These are phyloP conservation scores for Colletotrichum somersetense DNA, from an alignment of 2,329 filamentous ascomycete genomes.

Conservation along the genomic window DNA sequence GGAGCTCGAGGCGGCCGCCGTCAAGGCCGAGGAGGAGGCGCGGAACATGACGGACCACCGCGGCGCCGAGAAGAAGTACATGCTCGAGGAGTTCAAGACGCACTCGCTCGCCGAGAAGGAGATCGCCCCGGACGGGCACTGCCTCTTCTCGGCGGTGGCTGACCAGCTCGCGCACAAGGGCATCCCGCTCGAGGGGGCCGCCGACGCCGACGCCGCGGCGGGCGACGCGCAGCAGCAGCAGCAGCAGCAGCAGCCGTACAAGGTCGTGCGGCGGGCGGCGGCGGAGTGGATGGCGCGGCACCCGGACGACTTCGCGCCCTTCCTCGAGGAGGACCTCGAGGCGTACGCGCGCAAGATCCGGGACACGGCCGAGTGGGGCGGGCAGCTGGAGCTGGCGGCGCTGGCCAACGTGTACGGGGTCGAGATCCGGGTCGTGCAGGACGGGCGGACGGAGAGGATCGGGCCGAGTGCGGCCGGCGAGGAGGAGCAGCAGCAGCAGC, in stretches of 20 bases:
- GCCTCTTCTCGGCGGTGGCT: constrained; percentile 91
- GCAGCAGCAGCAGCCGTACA: constrained; percentile 63
- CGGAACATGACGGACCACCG: constrained; percentile 79
- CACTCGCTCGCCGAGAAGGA: constrained; percentile 79
- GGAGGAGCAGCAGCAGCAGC: background rate
- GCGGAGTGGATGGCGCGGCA: constrained; percentile 82
- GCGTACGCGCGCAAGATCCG: constrained; percentile 81
- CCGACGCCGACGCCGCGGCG: constrained; percentile 3
- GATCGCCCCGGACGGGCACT: constrained; percentile 93
- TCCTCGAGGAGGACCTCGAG: constrained; percentile 84
- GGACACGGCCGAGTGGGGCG: constrained; percentile 95
- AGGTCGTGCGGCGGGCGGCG: constrained; percentile 75
- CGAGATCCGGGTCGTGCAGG: constrained; percentile 87
- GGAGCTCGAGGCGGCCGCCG: constrained; percentile 78
- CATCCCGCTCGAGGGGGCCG: constrained; percentile 55
- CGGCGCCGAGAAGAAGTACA: constrained; percentile 75
- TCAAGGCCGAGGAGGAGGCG: constrained; percentile 81
- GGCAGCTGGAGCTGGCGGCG: constrained; percentile 89
- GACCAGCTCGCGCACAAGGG: constrained; percentile 76
- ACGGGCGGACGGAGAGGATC: constrained; percentile 84
- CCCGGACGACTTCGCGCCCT: constrained; percentile 85
- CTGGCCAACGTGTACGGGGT: constrained; percentile 84
- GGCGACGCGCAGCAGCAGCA: constrained; percentile 27
- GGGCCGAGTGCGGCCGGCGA: constrained; percentile 57
- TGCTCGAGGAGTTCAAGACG: constrained; percentile 75